phyloP scores from a whole-genome alignment of 2,329 filamentous ascomycete species.

The Lasiodiplodia gonubiensis region DNA sequence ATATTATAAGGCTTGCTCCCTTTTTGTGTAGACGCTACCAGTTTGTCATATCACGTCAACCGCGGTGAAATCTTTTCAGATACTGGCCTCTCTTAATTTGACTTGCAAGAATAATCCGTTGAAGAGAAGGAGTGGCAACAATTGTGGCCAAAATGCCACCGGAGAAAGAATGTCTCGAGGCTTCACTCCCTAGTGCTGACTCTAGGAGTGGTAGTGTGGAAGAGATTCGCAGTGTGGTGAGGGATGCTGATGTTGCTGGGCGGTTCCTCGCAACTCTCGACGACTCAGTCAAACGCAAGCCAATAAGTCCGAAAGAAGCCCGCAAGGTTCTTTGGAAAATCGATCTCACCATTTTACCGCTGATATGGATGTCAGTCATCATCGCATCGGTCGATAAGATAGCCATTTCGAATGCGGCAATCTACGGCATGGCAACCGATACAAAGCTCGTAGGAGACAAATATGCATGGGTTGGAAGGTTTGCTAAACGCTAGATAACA shows the following conservation, averaged over 20 bases:
- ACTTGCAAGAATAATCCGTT: too few relatives aligned
- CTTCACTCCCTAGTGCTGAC: not conserved
- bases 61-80: too few relatives aligned
- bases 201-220: not conserved
- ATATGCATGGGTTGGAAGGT: constrained; percentile 36
- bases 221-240: not conserved
- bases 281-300: not conserved
- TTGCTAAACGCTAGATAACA: not conserved
- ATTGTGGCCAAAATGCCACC: not conserved
- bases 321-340: constrained; percentile 20
- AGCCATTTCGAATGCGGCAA: constrained; percentile 33
- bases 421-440: constrained; percentile 36
- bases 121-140: not conserved
- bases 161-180: not conserved
- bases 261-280: constrained; percentile 14
- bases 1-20: too few relatives aligned
- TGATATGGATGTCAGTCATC: constrained; percentile 6
- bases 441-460: constrained; percentile 35
- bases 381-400: constrained; percentile 52
- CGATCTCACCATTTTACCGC: constrained; percentile 6
- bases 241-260: constrained; percentile 7
- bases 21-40: too few relatives aligned
- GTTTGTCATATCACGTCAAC: too few relatives aligned
- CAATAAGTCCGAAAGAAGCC: not conserved
- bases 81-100: too few relatives aligned